Percentiles rank a stretch among this genome's conserved stretches.
Conservation (phyloP, 2,329 filamentous ascomycete species). For the Cryphonectria japonica region DNA sequence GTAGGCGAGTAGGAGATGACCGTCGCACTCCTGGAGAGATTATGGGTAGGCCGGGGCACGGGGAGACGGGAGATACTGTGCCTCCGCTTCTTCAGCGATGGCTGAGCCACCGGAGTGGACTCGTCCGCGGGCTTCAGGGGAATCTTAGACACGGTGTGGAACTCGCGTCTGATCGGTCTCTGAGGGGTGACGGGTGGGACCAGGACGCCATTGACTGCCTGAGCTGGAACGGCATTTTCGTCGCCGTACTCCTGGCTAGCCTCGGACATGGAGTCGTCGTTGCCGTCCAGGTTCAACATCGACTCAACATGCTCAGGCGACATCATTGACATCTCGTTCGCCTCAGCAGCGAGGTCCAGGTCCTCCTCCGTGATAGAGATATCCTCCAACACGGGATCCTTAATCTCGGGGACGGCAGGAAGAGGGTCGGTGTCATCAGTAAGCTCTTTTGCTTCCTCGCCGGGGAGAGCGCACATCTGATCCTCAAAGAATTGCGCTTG, state of each 20-base stretch:
- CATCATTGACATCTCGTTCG: conserved; percentile 62
- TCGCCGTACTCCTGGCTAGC: conserved; percentile 69
- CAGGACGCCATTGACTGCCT: conserved; percentile 29
- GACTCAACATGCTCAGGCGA: conserved; percentile 48
- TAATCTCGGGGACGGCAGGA: conserved; percentile 31
- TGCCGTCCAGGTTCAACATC: conserved; percentile 36
- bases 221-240: conserved; percentile 60
- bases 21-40: conserved; percentile 52
- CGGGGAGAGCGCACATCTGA: conserved; percentile 54
- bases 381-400: conserved; percentile 48
- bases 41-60: conserved; percentile 45
- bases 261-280: conserved; percentile 59
- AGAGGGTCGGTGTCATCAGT: conserved; percentile 35
- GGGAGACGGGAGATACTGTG: conserved; percentile 55
- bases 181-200: conserved; percentile 60
- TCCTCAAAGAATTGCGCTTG: conserved; percentile 61
- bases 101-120: conserved; percentile 48
- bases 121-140: conserved; percentile 72
- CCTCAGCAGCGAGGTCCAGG: conserved; percentile 59
- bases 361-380: conserved; percentile 59
- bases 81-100: conserved; percentile 52
- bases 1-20: conserved; percentile 59
- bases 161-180: conserved; percentile 55
- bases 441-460: conserved; percentile 42
- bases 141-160: conserved; percentile 77